Evolutionary conservation across 306 rosid species (phyloP), one percentile per base, ranked within the genome.

Genomic region (Quercus aquifolioides): DNA sequence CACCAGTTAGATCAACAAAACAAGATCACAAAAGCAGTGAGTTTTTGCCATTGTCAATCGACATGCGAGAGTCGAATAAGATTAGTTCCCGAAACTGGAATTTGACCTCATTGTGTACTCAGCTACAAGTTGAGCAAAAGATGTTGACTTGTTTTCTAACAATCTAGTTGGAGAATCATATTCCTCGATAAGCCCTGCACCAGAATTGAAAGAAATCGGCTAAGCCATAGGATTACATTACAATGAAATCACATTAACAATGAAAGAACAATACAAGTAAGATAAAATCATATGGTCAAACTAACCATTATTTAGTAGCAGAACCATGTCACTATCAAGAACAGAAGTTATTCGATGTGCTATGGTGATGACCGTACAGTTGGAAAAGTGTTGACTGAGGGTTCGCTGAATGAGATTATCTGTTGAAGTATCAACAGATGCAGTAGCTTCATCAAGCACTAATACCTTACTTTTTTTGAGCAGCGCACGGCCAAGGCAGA

Each of bases 381-480:
- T 76, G 0, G 82, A 78, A 74, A 84, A 87, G 72, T 87, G 90
- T 13, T 68, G 80, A 19, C 84, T 43, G 28, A 87, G 84, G 15
- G 90, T 81, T 20, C 73, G 80, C 76, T 84, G 90, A 46, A 87
- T 87, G 69, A 84, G 81, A 79, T 84, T 87, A 30, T 87, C 90
- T 1, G 86, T 87, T 4, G 90, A 82, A 31, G 88, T 87, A 80
- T 87, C 90, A 6, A 87, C 88, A 0, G 90, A 87, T 0, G 90
- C 90, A 0, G 90, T 84, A 59, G 90, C 90, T 76, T 58, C 54
- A 12, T 49, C 54, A 49, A 49, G 54, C 14, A 49, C 54, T 3
- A 49, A 49, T 49, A 49, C 17, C 54, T 49, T 49, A 12, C 54
- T 12, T 49, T 49, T 49, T 3, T 49, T 49, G 54, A 10, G 54